Evolutionary conservation across 202 grass and related monocot species (phyloP), one percentile per base, ranked within the genome.

Genomic region (Zoysia matrella): DNA sequence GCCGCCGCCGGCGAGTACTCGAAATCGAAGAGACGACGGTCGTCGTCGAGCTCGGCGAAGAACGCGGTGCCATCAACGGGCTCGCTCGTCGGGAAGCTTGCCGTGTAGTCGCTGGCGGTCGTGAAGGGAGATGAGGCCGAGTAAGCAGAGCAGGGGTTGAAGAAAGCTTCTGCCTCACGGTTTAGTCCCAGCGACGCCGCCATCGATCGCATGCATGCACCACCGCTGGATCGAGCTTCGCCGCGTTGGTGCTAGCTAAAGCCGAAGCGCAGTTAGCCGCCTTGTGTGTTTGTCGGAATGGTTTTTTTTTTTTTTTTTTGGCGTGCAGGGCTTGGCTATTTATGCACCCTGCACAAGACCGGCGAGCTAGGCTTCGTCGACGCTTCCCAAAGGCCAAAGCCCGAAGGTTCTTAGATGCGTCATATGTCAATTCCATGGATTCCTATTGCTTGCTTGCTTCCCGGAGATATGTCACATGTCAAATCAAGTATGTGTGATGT

Each of bases 391-490:
- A 67, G 54, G 22, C 22, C 22, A 0, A 22, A 22, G 36, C 57
- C 57, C 62, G 86, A 88, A 91, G 80, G 82, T 88, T 88, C 89
- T 67, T 6, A 69, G 85, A 70, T 82, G 73, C 62, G 82, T 82
- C 86, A 75, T 63, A 12, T 79, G 89, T 88, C 86, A 75, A 82
- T 85, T 85, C 53, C 73, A 60, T 49, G 68, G 78, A 68, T 53
- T 3, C 13, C 65, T 15, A 2, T 16, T 58, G 15, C 7, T 2
- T 58, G 55, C 1, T 13, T 53, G 67, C 78, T 77, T 78, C 22
- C 68, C 10, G 52, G 42, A 73, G 85, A 78, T 78, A 67, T 45
- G 78, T 74, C 89, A 72, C 85, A 73, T 88, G 85, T 85, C 85
- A 70, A 82, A 60, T 75, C 82, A 18, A 51, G 11, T 8, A 74